Base-by-base conservation (phyloP, 257 asterid species). In the Lantana camara region DNA sequence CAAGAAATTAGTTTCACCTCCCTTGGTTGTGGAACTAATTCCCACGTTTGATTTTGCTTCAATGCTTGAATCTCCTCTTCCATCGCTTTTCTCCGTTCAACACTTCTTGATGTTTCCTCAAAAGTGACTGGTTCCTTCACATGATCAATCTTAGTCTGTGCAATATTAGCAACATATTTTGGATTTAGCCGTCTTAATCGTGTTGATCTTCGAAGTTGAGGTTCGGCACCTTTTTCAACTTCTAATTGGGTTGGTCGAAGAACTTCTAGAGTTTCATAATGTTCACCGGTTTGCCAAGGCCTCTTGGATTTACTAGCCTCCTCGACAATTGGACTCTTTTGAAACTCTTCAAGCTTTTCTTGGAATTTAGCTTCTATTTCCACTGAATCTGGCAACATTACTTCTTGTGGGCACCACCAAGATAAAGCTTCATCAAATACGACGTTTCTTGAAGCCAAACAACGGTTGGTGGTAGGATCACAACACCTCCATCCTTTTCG, bases 351-450 rank as follows among this genome's bases (percentile, higher is more conserved):
- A n/a, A n/a, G n/a, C n/a, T n/a, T n/a, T n/a, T n/a, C n/a, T n/a
- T n/a, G n/a, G n/a, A n/a, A n/a, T n/a, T n/a, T n/a, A n/a, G n/a
- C n/a, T n/a, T n/a, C n/a, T n/a, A n/a, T n/a, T n/a, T n/a, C n/a
- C 11, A 15, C 10, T 8, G 52, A 52, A 8, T 64, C 41, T 32
- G 24, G 24, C 15, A 42, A 27, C 11, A 52, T n/a, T n/a, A n/a
- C n/a, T n/a, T n/a, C n/a, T n/a, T n/a, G n/a, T n/a, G n/a, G n/a
- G n/a, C n/a, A n/a, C n/a, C n/a, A n/a, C n/a, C n/a, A n/a, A n/a
- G n/a, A n/a, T n/a, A n/a, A n/a, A n/a, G n/a, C n/a, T n/a, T 64
- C 70, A 64, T 51, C 51, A 14, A 64, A 64, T 52, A 50, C 61
- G 16, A 49, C 40, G 38, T 64, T 44, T 15, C 71, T 22, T 1